Evolutionary conservation across 495 filamentous ascomycete species (phyloP), one percentile per base, ranked within the genome.

Genomic region (Extremus antarcticus): DNA sequence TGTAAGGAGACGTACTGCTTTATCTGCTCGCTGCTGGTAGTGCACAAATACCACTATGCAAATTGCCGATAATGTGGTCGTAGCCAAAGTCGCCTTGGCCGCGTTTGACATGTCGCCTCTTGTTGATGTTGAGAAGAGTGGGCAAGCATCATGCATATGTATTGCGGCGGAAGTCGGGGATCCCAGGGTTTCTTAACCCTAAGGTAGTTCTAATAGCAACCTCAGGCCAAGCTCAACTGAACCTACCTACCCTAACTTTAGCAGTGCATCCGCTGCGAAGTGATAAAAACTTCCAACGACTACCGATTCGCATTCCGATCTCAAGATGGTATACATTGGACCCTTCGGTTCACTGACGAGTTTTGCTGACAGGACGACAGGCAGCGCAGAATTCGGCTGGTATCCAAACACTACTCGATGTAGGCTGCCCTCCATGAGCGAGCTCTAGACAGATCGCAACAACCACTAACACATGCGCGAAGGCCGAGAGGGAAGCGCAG

Each of bases 401-500:
- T 69, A 98, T 98, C 69, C 90, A 95, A 74, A 96, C 90, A 66
- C 84, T 98, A 57, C 90, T 98, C 72, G 94, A 98, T 77, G 92
- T 98, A 87, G 45, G 56, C 43, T 41, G 47, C 52, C n/a, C n/a
- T n/a, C n/a, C n/a, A n/a, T n/a, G n/a, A n/a, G n/a, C n/a, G n/a
- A n/a, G n/a, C n/a, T n/a, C n/a, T n/a, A n/a, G n/a, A n/a, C n/a
- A n/a, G n/a, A n/a, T n/a, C n/a, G n/a, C n/a, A n/a, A 2, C 32
- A 13, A 2, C 16, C 22, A 51, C 50, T 63, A 64, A 73, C 79
- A 54, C 74, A 54, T 7, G 13, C n/a, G n/a, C 11, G 25, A 66
- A 97, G 92, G 90, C 94, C 51, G 92, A 98, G 80, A 85, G 88
- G 75, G 92, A 98, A 73, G 92, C 92, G 61, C 90, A 95, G 73